Percentiles rank a stretch among this genome's conserved stretches.
Evolutionary conservation across 1,284 basidiomycete species (phyloP).

Genomic region (Puccinia coronata): DNA sequence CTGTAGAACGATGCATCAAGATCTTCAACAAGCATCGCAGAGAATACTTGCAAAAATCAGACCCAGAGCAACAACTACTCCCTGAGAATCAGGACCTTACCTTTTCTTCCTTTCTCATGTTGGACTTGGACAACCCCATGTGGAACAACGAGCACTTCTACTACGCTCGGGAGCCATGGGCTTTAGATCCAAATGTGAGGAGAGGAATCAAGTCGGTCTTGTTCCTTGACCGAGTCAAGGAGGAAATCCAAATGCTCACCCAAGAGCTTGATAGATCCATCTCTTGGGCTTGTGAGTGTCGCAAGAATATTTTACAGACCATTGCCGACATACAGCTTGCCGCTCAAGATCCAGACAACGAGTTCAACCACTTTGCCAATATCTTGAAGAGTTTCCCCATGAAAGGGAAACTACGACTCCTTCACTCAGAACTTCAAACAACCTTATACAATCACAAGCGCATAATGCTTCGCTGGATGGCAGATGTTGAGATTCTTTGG

Average conservation of each 20-base stretch:
- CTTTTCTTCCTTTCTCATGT: neutral
- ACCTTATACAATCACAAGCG: neutral
- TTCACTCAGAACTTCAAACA: neutral
- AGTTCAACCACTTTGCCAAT: neutral
- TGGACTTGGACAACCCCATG: too few relatives aligned
- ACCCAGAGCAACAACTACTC: neutral
- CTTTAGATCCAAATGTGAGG: too few relatives aligned
- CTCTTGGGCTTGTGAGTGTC: neutral
- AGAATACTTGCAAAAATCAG: neutral
- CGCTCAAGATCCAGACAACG: neutral
- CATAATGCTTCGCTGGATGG: neutral
- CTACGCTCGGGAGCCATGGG: too few relatives aligned
- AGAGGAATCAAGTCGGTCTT: too few relatives aligned
- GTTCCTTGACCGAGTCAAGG: too few relatives aligned
- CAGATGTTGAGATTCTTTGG: neutral
- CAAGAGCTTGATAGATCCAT: too few relatives aligned
- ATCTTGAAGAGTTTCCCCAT: neutral
- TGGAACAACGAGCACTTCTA: too few relatives aligned
- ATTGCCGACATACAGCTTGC: neutral
- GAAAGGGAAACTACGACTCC: neutral
- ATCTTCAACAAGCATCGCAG: neutral
- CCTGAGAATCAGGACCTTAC: neutral
- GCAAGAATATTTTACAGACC: neutral
- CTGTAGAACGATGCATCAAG: too few relatives aligned
- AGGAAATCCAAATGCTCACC: too few relatives aligned